These are phyloP conservation scores for Cladorrhinum samala DNA, from an alignment of 495 filamentous ascomycete species.

Conservation along the genomic window DNA sequence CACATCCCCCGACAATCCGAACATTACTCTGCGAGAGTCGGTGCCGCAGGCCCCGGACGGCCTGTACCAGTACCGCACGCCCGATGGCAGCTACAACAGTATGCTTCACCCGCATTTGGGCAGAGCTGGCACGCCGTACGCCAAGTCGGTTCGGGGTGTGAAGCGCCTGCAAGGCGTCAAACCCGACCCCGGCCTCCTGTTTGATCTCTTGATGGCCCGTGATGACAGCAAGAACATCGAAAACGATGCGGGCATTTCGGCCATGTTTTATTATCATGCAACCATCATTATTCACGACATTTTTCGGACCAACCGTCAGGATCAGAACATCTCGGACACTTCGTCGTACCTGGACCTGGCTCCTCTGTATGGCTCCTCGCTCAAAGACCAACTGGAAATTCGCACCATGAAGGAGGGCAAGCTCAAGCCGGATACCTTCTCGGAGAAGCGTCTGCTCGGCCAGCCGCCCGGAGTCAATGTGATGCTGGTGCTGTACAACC, in stretches of 20 bases:
- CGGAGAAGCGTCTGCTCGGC: conserved; percentile 60
- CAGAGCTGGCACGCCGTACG: conserved; percentile 52
- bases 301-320: conserved; percentile 33
- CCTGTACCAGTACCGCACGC: conserved; percentile 52
- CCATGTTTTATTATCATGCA: conserved; percentile 78
- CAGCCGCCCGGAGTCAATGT: conserved; percentile 73
- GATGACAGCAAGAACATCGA: conserved; percentile 50
- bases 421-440: conserved; percentile 73
- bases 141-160: conserved; percentile 52
- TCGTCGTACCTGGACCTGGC: conserved; percentile 76
- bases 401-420: conserved; percentile 68
- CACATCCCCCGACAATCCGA: conserved; percentile 22
- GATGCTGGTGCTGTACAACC: conserved; percentile 58
- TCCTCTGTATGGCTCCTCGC: conserved; percentile 73
- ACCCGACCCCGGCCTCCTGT: conserved; percentile 67
- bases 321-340: conserved; percentile 39
- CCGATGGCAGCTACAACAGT: conserved; percentile 67
- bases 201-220: conserved; percentile 65
- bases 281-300: conserved; percentile 76
- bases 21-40: conserved; percentile 33
- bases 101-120: conserved; percentile 59
- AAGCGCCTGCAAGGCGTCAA: conserved; percentile 49
- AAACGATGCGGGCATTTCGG: conserved; percentile 68
- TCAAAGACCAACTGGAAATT: conserved; percentile 60
- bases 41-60: conserved; percentile 28